A percentile compares a stretch with the other conserved stretches of the same genome.
phyloP scores from a whole-genome alignment of 1,139 yeast species.

The Pichia norvegensis region DNA sequence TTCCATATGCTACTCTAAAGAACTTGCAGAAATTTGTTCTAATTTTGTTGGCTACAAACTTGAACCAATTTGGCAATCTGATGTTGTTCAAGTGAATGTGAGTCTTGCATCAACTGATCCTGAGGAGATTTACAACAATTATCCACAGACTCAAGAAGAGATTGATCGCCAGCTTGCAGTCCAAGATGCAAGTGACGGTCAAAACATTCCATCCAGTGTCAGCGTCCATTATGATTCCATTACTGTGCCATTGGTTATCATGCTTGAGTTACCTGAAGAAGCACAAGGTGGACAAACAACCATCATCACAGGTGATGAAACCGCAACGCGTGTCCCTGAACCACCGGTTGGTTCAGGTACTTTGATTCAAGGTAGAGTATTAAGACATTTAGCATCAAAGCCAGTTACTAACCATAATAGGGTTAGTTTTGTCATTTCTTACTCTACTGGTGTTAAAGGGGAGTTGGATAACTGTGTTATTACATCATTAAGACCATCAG shows the following conservation, averaged over 20 bases:
- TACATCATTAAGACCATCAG: constrained; percentile 32
- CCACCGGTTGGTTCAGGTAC: constrained; percentile 33
- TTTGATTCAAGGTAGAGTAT: constrained; percentile 32
- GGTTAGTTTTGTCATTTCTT: constrained; percentile 26
- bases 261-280: constrained; percentile 29
- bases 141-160: constrained; percentile 18
- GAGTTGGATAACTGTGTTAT: constrained; percentile 31
- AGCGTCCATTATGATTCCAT: constrained; percentile 33
- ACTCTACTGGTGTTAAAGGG: constrained; percentile 28
- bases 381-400: constrained; percentile 32
- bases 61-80: constrained; percentile 28
- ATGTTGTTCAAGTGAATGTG: constrained; percentile 30
- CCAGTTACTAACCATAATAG: constrained; percentile 31
- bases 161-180: constrained; percentile 8
- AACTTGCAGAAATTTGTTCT: constrained; percentile 24
- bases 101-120: constrained; percentile 26
- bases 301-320: constrained; percentile 29
- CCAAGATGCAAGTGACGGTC: constrained; percentile 19
- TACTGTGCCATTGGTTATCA: constrained; percentile 30
- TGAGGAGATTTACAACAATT: constrained; percentile 13
- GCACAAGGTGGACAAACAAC: constrained; percentile 34
- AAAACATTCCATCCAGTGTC: constrained; percentile 24
- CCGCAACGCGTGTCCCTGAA: constrained; percentile 28
- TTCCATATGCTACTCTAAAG: constrained; percentile 25
- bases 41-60: constrained; percentile 26